phyloP scores from a whole-genome alignment of 768 basidiomycete genomes.

The Lactarius quietus region DNA sequence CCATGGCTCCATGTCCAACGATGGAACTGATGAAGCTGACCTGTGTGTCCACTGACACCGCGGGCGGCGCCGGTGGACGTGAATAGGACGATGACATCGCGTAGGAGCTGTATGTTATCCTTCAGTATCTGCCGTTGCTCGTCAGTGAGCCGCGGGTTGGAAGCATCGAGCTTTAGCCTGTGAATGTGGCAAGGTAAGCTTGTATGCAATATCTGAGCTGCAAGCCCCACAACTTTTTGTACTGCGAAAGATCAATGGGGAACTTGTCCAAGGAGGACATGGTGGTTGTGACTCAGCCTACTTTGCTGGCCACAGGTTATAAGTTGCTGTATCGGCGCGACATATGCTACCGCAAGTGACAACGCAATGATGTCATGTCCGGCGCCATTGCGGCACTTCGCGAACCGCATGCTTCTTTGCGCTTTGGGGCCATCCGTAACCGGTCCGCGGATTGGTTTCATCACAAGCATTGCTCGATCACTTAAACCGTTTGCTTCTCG shows the following conservation, averaged over 20 bases:
- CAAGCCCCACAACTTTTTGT: constrained; percentile 18
- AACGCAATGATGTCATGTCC: background rate
- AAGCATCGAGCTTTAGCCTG: constrained; percentile 72
- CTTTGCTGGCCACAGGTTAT: too few species aligned
- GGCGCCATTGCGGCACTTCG: too few species aligned
- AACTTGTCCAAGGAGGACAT: constrained; percentile 5
- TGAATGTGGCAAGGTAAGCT: background rate
- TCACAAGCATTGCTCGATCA: too few species aligned
- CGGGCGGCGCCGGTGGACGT: constrained; percentile 83
- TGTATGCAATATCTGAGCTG: too few species aligned
- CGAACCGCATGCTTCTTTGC: too few species aligned
- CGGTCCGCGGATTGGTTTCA: too few species aligned
- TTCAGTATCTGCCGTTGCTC: constrained; percentile 58
- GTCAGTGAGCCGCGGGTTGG: constrained; percentile 54
- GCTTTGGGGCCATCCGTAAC: too few species aligned
- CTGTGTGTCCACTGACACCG: constrained; percentile 85
- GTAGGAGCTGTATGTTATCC: constrained; percentile 73
- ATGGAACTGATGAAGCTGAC: constrained; percentile 35
- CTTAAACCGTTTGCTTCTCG: too few species aligned
- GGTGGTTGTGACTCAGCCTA: too few species aligned
- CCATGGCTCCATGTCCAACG: background rate
- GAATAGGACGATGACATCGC: constrained; percentile 83
- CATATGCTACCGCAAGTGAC: background rate
- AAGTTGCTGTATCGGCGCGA: too few species aligned
- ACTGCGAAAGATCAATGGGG: constrained; percentile 24